Conservation (phyloP, 1,139 yeast species). For the Zhuliangozyma parablackwelliae region DNA sequence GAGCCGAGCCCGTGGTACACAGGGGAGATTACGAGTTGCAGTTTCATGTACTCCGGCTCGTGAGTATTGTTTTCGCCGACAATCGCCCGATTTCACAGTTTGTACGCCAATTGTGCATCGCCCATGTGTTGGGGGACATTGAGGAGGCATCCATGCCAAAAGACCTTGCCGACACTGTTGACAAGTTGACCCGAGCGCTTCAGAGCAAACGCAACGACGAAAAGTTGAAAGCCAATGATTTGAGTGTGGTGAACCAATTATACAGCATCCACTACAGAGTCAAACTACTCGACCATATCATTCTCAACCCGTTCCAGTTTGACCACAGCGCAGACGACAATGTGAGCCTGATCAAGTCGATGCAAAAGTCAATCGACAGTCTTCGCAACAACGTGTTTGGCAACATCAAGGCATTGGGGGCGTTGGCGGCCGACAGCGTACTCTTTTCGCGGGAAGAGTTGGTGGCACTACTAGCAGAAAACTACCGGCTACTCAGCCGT, state of each 20-base stretch:
- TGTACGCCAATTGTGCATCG: no score
- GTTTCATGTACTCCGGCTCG: constrained; percentile 8
- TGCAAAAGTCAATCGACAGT: background rate
- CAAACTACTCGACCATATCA: constrained; percentile 10
- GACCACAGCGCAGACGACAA: constrained; percentile 1
- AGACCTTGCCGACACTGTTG: no score
- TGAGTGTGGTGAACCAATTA: constrained; percentile 3
- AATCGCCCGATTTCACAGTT: no score
- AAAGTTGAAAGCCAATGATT: background rate
- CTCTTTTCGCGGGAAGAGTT: constrained; percentile 9
- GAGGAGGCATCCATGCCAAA: no score
- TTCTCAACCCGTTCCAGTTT: constrained; percentile 5
- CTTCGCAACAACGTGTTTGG: constrained; percentile 1
- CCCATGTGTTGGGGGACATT: no score
- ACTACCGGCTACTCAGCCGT: constrained; percentile 8
- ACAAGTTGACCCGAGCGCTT: no score
- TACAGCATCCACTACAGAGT: constrained; percentile 10
- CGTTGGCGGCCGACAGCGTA: background rate
- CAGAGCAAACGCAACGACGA: no score
- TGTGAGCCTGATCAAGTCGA: background rate
- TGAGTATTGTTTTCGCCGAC: constrained; percentile 1
- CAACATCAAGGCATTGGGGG: constrained; percentile 1
- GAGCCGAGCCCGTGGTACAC: no score
- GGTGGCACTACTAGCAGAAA: constrained; percentile 8
- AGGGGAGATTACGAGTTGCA: constrained; percentile 8